These are phyloP conservation scores for Zygosaccharomyces bailii DNA, from an alignment of 805 yeast genomes.

Conservation along the genomic window DNA sequence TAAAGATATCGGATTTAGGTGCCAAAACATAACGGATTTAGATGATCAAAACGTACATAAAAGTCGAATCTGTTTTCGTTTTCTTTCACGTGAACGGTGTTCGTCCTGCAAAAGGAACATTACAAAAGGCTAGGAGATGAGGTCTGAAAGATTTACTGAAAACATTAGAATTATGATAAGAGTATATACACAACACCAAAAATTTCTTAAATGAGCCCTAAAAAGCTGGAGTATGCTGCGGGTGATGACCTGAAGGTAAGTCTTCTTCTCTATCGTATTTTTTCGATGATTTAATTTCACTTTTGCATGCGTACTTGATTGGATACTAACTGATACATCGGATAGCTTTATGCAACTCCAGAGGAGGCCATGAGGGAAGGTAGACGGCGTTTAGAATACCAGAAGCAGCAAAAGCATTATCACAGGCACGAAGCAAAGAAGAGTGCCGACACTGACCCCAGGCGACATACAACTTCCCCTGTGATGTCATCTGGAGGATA, in stretches of 20 bases:
- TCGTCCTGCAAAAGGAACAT: background rate
- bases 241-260: conserved; percentile 35
- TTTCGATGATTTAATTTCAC: background rate
- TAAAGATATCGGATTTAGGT: no score
- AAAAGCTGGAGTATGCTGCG: conserved; percentile 33
- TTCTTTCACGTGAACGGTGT: background rate
- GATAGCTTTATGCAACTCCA: conserved; percentile 35
- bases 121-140: background rate
- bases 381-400: conserved; percentile 21
- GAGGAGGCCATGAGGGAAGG: conserved; percentile 36
- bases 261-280: background rate
- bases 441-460: background rate
- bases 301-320: background rate
- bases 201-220: conserved; percentile 26
- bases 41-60: background rate
- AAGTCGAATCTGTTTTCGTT: background rate
- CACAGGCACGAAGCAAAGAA: conserved; percentile 19
- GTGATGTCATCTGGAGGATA: conserved; percentile 1
- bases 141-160: background rate
- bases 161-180: no score
- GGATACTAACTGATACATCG: conserved; percentile 11
- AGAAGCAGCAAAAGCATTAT: background rate
- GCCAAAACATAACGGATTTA: no score
- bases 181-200: background rate
- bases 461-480: conserved; percentile 4